Percentiles rank a stretch among this genome's conserved stretches.
phyloP scores from a whole-genome alignment of 2,329 filamentous ascomycete species.

The Zymoseptoria ardabiliae region DNA sequence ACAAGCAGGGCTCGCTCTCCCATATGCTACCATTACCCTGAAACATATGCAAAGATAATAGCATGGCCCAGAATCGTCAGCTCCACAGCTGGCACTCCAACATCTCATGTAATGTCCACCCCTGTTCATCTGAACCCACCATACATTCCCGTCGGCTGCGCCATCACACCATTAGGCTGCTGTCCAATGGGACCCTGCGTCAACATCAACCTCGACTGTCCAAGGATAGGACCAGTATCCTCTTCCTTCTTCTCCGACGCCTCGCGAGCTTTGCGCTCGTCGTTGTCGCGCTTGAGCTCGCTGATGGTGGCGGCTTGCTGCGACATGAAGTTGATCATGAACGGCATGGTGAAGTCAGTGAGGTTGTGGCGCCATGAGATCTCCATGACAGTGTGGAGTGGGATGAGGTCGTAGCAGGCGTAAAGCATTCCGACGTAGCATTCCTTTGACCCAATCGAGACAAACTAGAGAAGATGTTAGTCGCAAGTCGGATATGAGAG shows the following conservation, averaged over 20 bases:
- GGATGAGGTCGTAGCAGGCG: conserved; percentile 94
- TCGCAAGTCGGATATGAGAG: conserved; percentile 2
- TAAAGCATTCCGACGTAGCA: conserved; percentile 99
- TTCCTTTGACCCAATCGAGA: conserved; percentile 97
- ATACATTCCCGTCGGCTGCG: conserved; percentile 61
- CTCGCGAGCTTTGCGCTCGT: conserved; percentile 71
- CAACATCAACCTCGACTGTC: conserved; percentile 83
- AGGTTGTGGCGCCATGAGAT: conserved; percentile 95
- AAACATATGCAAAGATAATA: background rate
- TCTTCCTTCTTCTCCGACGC: conserved; percentile 71
- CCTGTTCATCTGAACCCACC: conserved; percentile 25
- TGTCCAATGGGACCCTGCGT: conserved; percentile 69
- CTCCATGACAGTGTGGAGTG: conserved; percentile 86
- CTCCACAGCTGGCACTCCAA: no score
- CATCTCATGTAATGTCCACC: no score
- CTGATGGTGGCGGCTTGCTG: conserved; percentile 86
- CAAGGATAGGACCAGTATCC: conserved; percentile 88
- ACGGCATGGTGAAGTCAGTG: conserved; percentile 97
- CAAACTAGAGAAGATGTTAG: conserved; percentile 60
- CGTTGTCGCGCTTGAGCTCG: conserved; percentile 86
- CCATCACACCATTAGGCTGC: conserved; percentile 77
- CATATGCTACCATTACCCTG: background rate
- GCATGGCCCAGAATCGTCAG: background rate
- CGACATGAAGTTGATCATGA: conserved; percentile 96
- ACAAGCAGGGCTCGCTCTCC: background rate